phyloP scores from a whole-genome alignment of 805 yeast genomes.

The Barnettozyma siamensis region DNA sequence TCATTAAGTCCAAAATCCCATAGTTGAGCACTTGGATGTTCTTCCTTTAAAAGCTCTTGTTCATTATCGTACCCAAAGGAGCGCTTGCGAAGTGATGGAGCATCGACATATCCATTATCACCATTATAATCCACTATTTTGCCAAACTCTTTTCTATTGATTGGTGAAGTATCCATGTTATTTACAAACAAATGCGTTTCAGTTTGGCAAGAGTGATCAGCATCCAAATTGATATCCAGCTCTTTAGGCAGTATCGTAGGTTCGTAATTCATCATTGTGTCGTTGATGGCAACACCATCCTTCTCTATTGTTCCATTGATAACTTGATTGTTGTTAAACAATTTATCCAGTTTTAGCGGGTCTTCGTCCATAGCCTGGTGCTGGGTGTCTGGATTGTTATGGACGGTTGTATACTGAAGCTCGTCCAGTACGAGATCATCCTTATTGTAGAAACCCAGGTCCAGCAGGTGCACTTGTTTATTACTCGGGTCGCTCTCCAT shows the following conservation, averaged over 20 bases:
- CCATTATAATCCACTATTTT: slow-evolving; percentile 1
- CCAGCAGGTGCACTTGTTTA: background rate
- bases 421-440: background rate
- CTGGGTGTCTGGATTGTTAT: background rate
- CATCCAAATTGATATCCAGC: background rate
- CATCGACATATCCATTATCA: slow-evolving; percentile 6
- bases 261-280: background rate
- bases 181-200: too few species aligned
- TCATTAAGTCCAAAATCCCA: background rate
- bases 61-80: background rate
- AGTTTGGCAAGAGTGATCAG: background rate
- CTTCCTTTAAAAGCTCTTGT: too few species aligned
- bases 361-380: background rate
- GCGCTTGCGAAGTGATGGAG: slow-evolving; percentile 2
- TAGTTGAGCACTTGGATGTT: background rate
- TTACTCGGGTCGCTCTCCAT: too few species aligned
- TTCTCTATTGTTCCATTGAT: background rate
- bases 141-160: background rate
- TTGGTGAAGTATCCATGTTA: too few species aligned
- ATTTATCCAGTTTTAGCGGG: background rate
- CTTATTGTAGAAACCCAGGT: background rate
- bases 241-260: background rate
- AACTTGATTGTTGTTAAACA: background rate
- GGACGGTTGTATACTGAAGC: background rate
- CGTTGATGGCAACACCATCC: background rate